Conservation (phyloP, 2,329 filamentous ascomycete species). For the Sphaceloma murrayae region DNA sequence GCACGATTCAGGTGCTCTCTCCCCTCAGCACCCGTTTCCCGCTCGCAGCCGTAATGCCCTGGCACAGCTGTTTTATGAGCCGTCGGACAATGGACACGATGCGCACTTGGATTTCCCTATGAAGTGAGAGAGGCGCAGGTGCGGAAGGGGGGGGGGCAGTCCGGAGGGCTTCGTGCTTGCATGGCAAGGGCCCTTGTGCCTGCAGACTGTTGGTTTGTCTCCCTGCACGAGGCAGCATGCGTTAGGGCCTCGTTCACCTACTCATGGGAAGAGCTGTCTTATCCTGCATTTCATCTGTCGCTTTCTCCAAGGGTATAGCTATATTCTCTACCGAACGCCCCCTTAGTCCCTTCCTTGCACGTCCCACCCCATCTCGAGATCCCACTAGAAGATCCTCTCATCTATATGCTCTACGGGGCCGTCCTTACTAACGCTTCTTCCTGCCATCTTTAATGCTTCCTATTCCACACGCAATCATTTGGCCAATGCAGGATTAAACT, state of each 20-base stretch:
- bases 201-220: neutral
- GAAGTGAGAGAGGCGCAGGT: too few relatives aligned
- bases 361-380: neutral
- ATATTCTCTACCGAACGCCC: neutral
- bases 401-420: constrained; percentile 11
- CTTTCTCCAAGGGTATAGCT: too few relatives aligned
- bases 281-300: too few relatives aligned
- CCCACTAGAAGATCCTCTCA: neutral
- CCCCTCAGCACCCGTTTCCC: neutral
- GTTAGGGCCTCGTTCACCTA: constrained; percentile 10
- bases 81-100: neutral
- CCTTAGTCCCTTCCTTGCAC: neutral
- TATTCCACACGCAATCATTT: neutral
- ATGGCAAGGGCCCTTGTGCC: too few relatives aligned
- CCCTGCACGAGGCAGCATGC: constrained; percentile 8
- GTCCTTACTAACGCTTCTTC: constrained; percentile 7
- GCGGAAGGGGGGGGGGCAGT: too few relatives aligned
- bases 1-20: neutral
- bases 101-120: too few relatives aligned
- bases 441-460: constrained; percentile 8
- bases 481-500: constrained; percentile 6
- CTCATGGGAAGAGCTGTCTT: too few relatives aligned
- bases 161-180: too few relatives aligned
- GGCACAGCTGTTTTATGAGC: neutral
- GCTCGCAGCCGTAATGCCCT: constrained; percentile 7